Percentiles rank a stretch among this genome's conserved stretches.
Conservation (phyloP, 768 basidiomycete species). For the Austroboletus eburneus region DNA sequence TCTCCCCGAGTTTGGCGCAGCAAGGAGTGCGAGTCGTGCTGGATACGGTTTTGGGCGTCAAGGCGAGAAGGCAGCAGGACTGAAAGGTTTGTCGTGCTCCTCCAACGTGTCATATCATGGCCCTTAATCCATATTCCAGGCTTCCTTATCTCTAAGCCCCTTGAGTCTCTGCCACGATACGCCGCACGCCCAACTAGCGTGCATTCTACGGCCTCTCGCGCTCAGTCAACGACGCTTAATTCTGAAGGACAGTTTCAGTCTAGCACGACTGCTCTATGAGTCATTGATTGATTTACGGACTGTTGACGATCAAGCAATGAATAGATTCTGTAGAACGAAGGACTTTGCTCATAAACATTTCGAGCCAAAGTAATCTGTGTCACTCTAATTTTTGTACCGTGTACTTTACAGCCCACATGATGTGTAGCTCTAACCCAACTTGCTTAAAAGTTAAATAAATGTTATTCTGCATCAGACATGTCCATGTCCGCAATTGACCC, state of each 20-base stretch:
- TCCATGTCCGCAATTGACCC: constrained; percentile 23
- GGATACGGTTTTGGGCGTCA: constrained; percentile 79
- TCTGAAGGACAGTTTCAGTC: constrained; percentile 25
- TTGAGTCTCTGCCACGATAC: constrained; percentile 61
- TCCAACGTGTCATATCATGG: too few species aligned
- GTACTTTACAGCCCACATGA: constrained; percentile 19
- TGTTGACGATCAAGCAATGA: constrained; percentile 16
- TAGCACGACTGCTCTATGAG: constrained; percentile 25
- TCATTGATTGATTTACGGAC: constrained; percentile 19
- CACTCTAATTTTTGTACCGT: constrained; percentile 5
- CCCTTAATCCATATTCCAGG: constrained; percentile 31
- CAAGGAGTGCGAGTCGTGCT: constrained; percentile 33
- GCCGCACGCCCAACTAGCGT: constrained; percentile 35
- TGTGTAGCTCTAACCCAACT: constrained; percentile 27
- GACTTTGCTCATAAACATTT: constrained; percentile 16
- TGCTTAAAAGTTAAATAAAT: too few species aligned
- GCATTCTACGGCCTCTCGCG: constrained; percentile 17
- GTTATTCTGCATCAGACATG: constrained; percentile 24
- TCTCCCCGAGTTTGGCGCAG: constrained; percentile 19
- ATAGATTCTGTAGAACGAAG: constrained; percentile 14
- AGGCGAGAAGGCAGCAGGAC: constrained; percentile 67
- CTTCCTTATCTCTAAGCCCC: constrained; percentile 56
- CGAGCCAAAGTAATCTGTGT: constrained; percentile 5
- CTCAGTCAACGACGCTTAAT: constrained; percentile 18
- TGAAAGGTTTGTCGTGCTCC: constrained; percentile 41